Evolutionary conservation across 331 rosid species (phyloP).

Genomic region (Pyracantha coccinea): DNA sequence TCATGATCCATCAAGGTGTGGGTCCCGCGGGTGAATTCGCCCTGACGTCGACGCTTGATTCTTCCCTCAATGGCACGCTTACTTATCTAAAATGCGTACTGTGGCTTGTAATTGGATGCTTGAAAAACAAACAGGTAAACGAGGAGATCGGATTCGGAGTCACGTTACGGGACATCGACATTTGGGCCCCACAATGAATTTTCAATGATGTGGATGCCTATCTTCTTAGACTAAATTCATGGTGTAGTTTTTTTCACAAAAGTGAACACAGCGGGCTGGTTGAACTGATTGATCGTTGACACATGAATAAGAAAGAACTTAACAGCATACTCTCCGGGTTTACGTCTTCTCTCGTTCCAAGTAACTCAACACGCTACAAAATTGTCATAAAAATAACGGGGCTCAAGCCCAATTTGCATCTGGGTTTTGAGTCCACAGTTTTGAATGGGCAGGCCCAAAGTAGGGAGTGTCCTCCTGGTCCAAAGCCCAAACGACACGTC

Average conservation of each 20-base stretch:
- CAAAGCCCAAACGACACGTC: background rate
- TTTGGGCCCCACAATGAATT: background rate
- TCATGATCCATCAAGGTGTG: background rate
- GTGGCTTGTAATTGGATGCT: background rate
- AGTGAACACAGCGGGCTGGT: background rate
- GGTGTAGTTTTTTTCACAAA: background rate
- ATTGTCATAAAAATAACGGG: background rate
- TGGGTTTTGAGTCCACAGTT: background rate
- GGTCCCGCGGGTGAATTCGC: background rate
- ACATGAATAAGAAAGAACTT: background rate
- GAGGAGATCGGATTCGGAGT: background rate
- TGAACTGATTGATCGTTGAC: background rate
- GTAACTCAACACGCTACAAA: background rate
- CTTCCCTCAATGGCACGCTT: no score
- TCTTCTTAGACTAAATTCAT: background rate
- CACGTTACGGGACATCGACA: background rate
- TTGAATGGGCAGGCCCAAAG: background rate
- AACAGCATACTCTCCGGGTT: background rate
- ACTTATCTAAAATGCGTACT: accelerated
- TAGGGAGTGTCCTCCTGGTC: background rate
- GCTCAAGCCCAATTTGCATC: background rate
- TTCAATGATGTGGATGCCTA: background rate
- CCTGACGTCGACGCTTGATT: background rate
- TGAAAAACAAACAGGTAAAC: no score
- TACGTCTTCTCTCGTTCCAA: background rate